phyloP scores from a whole-genome alignment of 73 alveolate species.

The Paraurostyla sp. region DNA sequence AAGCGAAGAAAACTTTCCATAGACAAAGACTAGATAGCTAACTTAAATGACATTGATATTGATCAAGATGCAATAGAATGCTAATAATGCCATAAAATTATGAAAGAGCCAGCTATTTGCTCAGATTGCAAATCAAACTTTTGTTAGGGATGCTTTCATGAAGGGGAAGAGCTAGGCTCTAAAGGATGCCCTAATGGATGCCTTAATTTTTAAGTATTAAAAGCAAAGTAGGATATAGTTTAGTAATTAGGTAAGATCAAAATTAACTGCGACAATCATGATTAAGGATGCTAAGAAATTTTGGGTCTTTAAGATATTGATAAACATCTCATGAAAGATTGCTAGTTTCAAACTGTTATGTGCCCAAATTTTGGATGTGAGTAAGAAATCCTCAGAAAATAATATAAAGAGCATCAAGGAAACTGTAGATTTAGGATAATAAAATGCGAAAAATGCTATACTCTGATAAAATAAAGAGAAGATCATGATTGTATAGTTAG shows the following conservation, averaged over 20 bases:
- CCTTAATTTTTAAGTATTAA: not conserved
- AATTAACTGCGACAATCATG: not conserved
- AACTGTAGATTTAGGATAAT: not conserved
- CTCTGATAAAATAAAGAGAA: not conserved
- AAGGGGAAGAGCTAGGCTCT: not conserved
- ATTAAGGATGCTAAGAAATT: not conserved
- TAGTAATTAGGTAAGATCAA: not conserved
- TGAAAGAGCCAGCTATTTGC: not conserved
- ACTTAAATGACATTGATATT: not conserved
- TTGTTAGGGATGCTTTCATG: not conserved
- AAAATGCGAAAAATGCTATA: not conserved
- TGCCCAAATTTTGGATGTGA: not conserved
- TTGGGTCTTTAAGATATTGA: not conserved
- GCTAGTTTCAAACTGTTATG: not conserved
- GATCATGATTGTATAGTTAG: not conserved
- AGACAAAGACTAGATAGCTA: not conserved
- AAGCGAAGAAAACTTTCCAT: not conserved
- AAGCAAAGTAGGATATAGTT: not conserved
- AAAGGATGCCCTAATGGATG: constrained; percentile 12
- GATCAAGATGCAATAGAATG: not conserved
- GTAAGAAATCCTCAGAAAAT: not conserved
- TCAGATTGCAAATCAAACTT: not conserved
- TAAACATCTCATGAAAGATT: not conserved
- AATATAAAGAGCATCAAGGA: not conserved
- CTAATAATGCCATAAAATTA: not conserved